Percentiles rank a stretch among this genome's conserved stretches.
Conservation (phyloP, 495 filamentous ascomycete genomes). For the Stereocaulon alpinum region DNA sequence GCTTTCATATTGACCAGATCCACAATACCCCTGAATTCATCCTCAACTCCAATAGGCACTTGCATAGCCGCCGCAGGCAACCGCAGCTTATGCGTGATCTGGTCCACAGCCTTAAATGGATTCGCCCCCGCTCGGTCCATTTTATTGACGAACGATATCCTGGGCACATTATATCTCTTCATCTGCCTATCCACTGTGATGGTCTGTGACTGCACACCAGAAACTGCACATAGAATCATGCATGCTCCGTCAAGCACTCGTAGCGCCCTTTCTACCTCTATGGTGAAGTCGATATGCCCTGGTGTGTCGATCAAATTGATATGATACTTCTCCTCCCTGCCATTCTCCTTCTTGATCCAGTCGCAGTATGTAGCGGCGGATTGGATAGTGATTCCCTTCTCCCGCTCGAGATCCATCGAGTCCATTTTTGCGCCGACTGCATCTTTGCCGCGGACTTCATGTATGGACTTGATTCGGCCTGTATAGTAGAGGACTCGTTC, state of each 20-base stretch:
- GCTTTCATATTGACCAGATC: slow-evolving; percentile 89
- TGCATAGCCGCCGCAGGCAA: slow-evolving; percentile 89
- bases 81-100: slow-evolving; percentile 92
- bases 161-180: slow-evolving; percentile 92
- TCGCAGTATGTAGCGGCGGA: slow-evolving; percentile 57
- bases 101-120: slow-evolving; percentile 93
- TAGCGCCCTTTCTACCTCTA: slow-evolving; percentile 95
- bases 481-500: slow-evolving; percentile 99
- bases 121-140: slow-evolving; percentile 99
- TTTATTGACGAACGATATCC: slow-evolving; percentile 97
- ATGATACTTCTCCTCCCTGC: slow-evolving; percentile 81
- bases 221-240: slow-evolving; percentile 97
- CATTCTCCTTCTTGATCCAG: slow-evolving; percentile 78
- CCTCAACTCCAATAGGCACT: slow-evolving; percentile 88
- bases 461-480: slow-evolving; percentile 89
- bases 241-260: slow-evolving; percentile 94
- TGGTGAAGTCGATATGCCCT: slow-evolving; percentile 98
- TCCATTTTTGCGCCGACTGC: slow-evolving; percentile 99
- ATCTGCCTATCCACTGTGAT: slow-evolving; percentile 98
- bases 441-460: slow-evolving; percentile 95
- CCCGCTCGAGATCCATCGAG: slow-evolving; percentile 89
- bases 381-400: not conserved
- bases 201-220: slow-evolving; percentile 94
- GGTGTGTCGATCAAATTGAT: slow-evolving; percentile 99
- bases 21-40: slow-evolving; percentile 87